Percentiles rank a stretch among this genome's conserved stretches.
Evolutionary conservation across 495 filamentous ascomycete species (phyloP).

Genomic region (Penicillium ochrochloron): DNA sequence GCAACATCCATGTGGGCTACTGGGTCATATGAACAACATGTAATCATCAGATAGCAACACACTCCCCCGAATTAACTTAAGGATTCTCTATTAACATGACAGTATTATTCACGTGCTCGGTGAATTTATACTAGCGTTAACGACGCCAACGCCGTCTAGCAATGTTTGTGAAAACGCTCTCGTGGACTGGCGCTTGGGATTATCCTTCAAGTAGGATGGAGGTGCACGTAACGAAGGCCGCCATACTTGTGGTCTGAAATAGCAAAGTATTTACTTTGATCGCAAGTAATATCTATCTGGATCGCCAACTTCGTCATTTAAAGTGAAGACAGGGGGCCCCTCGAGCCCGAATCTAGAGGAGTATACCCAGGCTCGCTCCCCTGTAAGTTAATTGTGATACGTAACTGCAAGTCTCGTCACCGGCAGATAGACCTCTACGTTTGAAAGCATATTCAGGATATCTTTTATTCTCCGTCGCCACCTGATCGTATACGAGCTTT

Average conservation of each 20-base stretch:
- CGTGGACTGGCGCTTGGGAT: background rate
- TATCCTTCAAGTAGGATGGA: background rate
- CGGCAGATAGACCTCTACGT: background rate
- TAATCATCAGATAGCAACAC: background rate
- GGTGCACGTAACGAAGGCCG: background rate
- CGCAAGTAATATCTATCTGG: background rate
- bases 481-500: constrained; percentile 7
- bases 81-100: background rate
- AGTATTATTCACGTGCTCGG: background rate
- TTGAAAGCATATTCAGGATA: constrained; percentile 2
- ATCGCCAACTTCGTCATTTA: background rate
- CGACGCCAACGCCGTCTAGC: too few species aligned
- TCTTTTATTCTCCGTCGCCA: constrained; percentile 18
- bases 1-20: background rate
- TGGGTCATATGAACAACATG: background rate
- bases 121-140: too few species aligned
- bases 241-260: background rate
- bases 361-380: background rate
- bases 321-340: background rate
- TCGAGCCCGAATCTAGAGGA: background rate
- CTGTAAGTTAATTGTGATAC: constrained; percentile 13
- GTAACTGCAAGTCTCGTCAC: constrained; percentile 32
- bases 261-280: background rate
- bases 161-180: background rate
- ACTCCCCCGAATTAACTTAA: background rate